These are phyloP conservation scores for Candida freyschussii DNA, from an alignment of 1,139 yeast genomes.

Conservation along the genomic window DNA sequence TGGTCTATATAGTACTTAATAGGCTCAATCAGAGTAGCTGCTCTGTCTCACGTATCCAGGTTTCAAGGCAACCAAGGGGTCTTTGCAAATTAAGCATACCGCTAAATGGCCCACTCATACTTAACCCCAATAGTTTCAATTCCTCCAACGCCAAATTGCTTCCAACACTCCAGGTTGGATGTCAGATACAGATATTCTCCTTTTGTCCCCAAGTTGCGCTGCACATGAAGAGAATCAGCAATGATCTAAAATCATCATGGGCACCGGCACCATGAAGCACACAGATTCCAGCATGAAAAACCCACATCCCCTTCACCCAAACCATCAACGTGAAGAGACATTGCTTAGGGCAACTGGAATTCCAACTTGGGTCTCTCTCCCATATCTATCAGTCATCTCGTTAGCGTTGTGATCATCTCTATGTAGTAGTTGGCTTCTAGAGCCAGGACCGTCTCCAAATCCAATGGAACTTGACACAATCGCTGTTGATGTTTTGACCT, in stretches of 20 bases:
- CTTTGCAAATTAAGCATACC: slow-evolving; percentile 6
- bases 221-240: slow-evolving; percentile 27
- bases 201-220: slow-evolving; percentile 28
- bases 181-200: slow-evolving; percentile 26
- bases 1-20: no score
- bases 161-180: slow-evolving; percentile 23
- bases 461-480: slow-evolving; percentile 26
- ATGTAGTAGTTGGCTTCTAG: slow-evolving; percentile 25
- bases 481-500: slow-evolving; percentile 24
- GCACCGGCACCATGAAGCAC: slow-evolving; percentile 30
- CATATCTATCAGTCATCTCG: slow-evolving; percentile 17
- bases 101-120: slow-evolving; percentile 7
- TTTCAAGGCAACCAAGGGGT: slow-evolving; percentile 2
- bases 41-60: slow-evolving; percentile 5
- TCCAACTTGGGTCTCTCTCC: slow-evolving; percentile 25
- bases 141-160: slow-evolving; percentile 6
- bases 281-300: slow-evolving; percentile 30
- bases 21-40: slow-evolving; percentile 3
- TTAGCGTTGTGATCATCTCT: slow-evolving; percentile 26
- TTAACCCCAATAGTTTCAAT: slow-evolving; percentile 3
- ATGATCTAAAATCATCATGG: slow-evolving; percentile 24
- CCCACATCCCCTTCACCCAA: slow-evolving; percentile 29
- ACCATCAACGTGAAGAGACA: slow-evolving; percentile 25
- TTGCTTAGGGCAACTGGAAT: slow-evolving; percentile 21
- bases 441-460: slow-evolving; percentile 30